A percentile compares a stretch with the other conserved stretches of the same genome.
Conservation (phyloP, 345 rosid species). For the Aethionema arabicum region DNA sequence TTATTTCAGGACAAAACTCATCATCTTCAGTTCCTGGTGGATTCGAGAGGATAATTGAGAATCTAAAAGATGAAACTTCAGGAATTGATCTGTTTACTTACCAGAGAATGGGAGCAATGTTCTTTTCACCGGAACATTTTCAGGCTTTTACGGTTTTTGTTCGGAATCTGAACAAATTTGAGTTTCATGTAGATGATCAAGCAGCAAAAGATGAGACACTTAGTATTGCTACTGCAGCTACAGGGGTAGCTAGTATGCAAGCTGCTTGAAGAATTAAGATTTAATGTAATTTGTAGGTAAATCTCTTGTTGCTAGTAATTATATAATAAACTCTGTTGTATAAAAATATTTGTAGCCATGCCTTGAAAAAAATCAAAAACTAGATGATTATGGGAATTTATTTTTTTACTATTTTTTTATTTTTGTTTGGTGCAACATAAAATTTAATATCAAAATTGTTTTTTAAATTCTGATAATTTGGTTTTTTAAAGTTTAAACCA, state of each 20-base stretch:
- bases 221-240: conserved; percentile 23
- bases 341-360: conserved; percentile 11
- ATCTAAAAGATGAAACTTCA: conserved; percentile 42
- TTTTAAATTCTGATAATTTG: too few species aligned
- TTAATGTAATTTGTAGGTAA: conserved; percentile 26
- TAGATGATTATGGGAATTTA: neutral
- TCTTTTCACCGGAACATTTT: conserved; percentile 94
- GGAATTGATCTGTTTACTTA: conserved; percentile 57
- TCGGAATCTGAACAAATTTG: conserved; percentile 52
- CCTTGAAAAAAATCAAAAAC: conserved; percentile 1
- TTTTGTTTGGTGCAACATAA: neutral
- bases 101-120: conserved; percentile 95
- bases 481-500: neutral
- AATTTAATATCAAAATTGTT: too few species aligned
- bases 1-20: conserved; percentile 74
- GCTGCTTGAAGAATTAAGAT: conserved; percentile 23
- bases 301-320: conserved; percentile 5
- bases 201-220: conserved; percentile 36
- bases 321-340: conserved; percentile 8
- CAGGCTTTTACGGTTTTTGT: conserved; percentile 72
- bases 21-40: conserved; percentile 43
- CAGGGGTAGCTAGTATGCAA: conserved; percentile 37
- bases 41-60: conserved; percentile 67
- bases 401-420: neutral
- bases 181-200: conserved; percentile 57